Evolutionary conservation across 129 eudicot genomes (phyloP).

Genomic region (Saposhnikovia divaricata): DNA sequence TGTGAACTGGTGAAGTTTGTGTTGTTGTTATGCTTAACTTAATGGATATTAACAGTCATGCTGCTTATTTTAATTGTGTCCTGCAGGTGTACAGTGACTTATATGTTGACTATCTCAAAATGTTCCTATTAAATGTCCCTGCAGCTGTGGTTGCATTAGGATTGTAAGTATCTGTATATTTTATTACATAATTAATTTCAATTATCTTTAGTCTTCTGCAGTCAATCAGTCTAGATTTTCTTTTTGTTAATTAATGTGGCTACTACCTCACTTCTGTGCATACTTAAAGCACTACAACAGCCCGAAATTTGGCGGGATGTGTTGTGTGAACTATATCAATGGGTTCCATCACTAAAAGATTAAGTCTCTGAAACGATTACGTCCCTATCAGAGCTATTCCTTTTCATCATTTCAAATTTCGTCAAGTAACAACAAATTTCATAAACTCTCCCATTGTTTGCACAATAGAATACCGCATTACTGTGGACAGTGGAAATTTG

Average conservation of each 20-base stretch:
- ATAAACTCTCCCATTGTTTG: not conserved
- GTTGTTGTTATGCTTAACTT: not conserved
- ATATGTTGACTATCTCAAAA: constrained; percentile 83
- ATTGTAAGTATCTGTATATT: constrained; percentile 51
- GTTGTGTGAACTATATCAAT: not conserved
- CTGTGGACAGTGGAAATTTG: not conserved
- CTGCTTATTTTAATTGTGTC: not conserved
- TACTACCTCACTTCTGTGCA: not conserved
- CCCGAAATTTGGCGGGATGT: not conserved
- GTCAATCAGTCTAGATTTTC: not conserved
- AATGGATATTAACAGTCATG: not conserved
- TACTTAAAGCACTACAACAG: not conserved
- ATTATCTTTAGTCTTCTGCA: not conserved
- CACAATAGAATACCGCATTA: not conserved
- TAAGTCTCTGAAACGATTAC: not conserved
- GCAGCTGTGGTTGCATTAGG: constrained; percentile 88
- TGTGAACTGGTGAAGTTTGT: not conserved
- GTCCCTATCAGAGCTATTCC: not conserved
- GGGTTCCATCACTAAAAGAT: not conserved
- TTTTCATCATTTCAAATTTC: not conserved
- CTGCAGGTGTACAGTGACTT: constrained; percentile 93
- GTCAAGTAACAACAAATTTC: not conserved
- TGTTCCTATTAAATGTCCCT: constrained; percentile 88
- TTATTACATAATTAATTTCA: not conserved
- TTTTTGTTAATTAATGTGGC: not conserved